phyloP scores from a whole-genome alignment of 345 rosid genomes.

The Carallia pectinifolia region DNA sequence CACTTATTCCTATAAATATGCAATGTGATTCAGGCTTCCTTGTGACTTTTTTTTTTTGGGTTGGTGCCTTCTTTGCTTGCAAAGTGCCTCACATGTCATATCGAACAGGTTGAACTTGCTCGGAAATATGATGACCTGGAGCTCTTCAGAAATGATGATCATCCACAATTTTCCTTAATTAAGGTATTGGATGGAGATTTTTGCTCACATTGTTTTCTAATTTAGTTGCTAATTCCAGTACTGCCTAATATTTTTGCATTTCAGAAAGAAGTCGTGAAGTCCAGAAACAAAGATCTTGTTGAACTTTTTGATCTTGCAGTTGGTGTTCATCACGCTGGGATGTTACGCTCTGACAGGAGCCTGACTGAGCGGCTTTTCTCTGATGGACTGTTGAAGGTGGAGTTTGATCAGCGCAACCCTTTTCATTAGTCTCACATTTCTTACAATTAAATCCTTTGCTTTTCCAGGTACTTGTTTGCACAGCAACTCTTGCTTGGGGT shows the following conservation, averaged over 20 bases:
- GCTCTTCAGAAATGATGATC: slow-evolving; percentile 56
- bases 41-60: not conserved
- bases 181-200: slow-evolving; percentile 50
- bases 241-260: slow-evolving; percentile 23
- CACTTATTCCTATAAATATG: too few species aligned
- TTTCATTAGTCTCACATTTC: slow-evolving; percentile 10
- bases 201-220: not conserved
- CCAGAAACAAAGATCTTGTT: slow-evolving; percentile 92
- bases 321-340: slow-evolving; percentile 98
- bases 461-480: slow-evolving; percentile 90
- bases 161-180: slow-evolving; percentile 62
- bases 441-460: slow-evolving; percentile 17
- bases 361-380: slow-evolving; percentile 92
- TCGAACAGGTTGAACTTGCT: slow-evolving; percentile 76
- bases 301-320: slow-evolving; percentile 67
- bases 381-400: slow-evolving; percentile 85
- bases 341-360: slow-evolving; percentile 90
- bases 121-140: slow-evolving; percentile 59
- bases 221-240: slow-evolving; percentile 14
- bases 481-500: slow-evolving; percentile 99
- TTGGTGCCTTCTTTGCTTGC: not conserved
- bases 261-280: slow-evolving; percentile 87
- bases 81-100: not conserved
- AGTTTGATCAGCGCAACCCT: slow-evolving; percentile 16
- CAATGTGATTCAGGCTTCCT: too few species aligned